These are phyloP conservation scores for Blastosporella zonata DNA, from an alignment of 1,284 basidiomycete genomes.

Conservation along the genomic window DNA sequence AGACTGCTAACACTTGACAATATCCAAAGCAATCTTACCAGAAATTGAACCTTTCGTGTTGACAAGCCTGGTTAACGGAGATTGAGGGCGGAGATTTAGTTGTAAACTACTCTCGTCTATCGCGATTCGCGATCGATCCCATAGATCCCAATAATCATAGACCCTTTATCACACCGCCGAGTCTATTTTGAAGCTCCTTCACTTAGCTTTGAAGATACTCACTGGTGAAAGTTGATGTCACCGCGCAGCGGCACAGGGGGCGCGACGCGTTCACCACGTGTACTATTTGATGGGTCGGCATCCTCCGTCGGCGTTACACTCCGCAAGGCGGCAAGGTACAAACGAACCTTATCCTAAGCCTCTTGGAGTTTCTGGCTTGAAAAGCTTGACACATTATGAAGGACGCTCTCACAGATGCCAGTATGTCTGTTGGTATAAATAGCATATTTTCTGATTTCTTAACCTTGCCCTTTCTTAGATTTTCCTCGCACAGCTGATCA, in stretches of 20 bases:
- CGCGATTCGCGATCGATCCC: neutral
- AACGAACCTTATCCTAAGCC: neutral
- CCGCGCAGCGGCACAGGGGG: no score
- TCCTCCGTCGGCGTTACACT: neutral
- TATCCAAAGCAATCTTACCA: no score
- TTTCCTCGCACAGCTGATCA: constrained; percentile 70
- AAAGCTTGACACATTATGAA: constrained; percentile 40
- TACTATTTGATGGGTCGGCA: neutral
- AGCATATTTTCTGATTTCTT: neutral
- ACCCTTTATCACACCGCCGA: no score
- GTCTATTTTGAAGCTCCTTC: no score
- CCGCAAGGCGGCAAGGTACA: neutral
- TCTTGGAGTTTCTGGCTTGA: neutral
- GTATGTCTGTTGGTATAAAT: constrained; percentile 34
- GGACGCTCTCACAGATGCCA: constrained; percentile 55
- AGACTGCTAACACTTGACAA: no score
- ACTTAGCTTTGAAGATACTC: no score
- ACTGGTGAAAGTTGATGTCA: no score
- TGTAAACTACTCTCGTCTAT: no score
- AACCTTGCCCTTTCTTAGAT: constrained; percentile 40
- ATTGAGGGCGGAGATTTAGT: neutral
- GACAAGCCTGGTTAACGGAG: no score
- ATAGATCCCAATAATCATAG: neutral
- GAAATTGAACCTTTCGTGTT: no score
- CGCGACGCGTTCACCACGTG: neutral